Percentiles rank a stretch among this genome's conserved stretches.
Evolutionary conservation across 352 stramenopile species (phyloP).

Genomic region (Phytophthora crassamura): DNA sequence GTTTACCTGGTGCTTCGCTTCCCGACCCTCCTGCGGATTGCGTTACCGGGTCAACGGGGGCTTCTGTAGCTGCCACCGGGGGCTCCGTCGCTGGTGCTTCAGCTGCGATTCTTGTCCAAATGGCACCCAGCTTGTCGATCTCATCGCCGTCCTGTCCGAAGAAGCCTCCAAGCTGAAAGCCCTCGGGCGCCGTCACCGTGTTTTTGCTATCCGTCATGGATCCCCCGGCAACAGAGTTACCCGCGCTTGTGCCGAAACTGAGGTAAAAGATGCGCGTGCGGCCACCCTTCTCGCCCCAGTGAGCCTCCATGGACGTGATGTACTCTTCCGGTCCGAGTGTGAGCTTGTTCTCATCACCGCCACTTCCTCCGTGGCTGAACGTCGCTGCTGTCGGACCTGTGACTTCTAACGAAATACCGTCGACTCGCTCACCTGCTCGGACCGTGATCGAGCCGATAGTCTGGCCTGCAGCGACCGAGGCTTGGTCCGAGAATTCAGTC

Average conservation of each 20-base stretch:
- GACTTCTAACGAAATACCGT: constrained; percentile 30
- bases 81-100: constrained; percentile 11
- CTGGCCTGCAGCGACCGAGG: constrained; percentile 16
- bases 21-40: not conserved
- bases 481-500: constrained; percentile 31
- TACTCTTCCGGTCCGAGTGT: constrained; percentile 15
- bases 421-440: constrained; percentile 15
- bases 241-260: constrained; percentile 28
- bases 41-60: not conserved
- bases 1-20: not conserved
- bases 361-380: constrained; percentile 36
- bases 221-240: constrained; percentile 20
- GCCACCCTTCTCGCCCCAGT: constrained; percentile 29
- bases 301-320: constrained; percentile 36
- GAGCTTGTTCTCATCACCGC: constrained; percentile 12
- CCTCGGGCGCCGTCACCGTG: constrained; percentile 27
- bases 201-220: constrained; percentile 23
- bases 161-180: constrained; percentile 38
- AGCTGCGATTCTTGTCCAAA: constrained; percentile 31
- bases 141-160: constrained; percentile 27
- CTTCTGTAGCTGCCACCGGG: constrained; percentile 1
- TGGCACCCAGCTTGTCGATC: constrained; percentile 30
- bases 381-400: constrained; percentile 17
- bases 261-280: constrained; percentile 31
- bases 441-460: constrained; percentile 28